Evolutionary conservation across 306 rosid species (phyloP), one percentile per base, ranked within the genome.

Genomic region (Prunus persica): DNA sequence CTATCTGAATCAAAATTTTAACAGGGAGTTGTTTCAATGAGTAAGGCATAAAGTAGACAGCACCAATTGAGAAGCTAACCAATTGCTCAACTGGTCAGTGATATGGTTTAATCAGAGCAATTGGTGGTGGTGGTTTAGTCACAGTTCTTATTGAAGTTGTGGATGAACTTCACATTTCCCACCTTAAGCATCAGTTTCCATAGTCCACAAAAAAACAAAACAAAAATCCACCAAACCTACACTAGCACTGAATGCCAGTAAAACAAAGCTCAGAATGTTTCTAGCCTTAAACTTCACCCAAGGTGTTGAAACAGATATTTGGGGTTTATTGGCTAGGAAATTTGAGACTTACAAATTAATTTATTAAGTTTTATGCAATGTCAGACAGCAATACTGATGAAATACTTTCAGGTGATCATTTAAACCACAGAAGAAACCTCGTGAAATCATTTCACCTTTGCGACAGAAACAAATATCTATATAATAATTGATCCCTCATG

Each of bases 381-480:
- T 56, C 72, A 78, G 50, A 60, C 20, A 34, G 4, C 11, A 20
- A 63, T 10, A 20, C 22, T 8, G 32, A 61, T 24, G 12, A 69
- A 69, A 60, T 68, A 69, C 15, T 68, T 61, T 65, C 14, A 24
- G 34, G 69, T 22, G 65, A 72, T 47, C 43, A 20, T 54, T 71
- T 67, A 20, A 63, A 65, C 52, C 58, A 28, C 28, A 81, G n/a
- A 65, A 70, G 61, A 62, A 76, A 67, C 54, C 27, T 50, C 9
- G 2, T 11, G 22, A 56, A 41, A 60, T 56, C 13, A 60, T 76
- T 71, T 46, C n/a, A 82, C 65, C 72, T 60, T 78, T 82, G 67
- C 19, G 20, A 65, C 13, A 38, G 60, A 81, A 71, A 71, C 79
- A 56, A n/a, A n/a, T 74, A 56, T 1, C 54, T 27, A 75, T 24